These are phyloP conservation scores for Thermothelomyces thermophilus DNA, from an alignment of 2,329 filamentous ascomycete species.

Conservation along the genomic window DNA sequence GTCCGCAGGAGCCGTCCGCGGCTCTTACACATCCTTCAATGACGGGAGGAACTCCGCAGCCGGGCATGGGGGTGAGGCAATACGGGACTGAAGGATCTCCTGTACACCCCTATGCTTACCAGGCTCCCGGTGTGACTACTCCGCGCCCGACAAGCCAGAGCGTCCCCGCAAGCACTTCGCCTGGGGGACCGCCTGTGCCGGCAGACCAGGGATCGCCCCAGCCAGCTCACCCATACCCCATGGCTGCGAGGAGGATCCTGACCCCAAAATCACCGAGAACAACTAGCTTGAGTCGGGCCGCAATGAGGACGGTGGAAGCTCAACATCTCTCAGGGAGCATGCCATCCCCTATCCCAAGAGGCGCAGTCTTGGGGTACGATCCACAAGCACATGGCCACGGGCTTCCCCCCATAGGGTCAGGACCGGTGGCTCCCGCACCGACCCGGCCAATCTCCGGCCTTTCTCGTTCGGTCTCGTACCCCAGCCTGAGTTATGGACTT, in stretches of 20 bases:
- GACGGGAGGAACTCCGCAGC: constrained; percentile 20
- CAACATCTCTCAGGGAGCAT: constrained; percentile 25
- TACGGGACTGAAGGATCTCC: constrained; percentile 24
- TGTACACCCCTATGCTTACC: constrained; percentile 22
- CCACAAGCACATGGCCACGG: constrained; percentile 19
- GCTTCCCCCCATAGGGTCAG: constrained; percentile 21
- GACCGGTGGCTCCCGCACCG: constrained; percentile 8
- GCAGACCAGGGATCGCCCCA: constrained; percentile 30
- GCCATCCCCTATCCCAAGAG: constrained; percentile 22
- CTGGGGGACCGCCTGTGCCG: constrained; percentile 25
- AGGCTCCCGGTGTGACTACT: constrained; percentile 27
- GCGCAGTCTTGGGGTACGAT: constrained; percentile 18
- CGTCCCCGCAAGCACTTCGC: constrained; percentile 12
- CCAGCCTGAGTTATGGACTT: constrained; percentile 25
- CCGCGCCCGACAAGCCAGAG: constrained; percentile 28
- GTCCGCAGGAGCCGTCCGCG: constrained; percentile 22
- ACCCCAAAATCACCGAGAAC: constrained; percentile 54
- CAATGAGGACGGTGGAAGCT: constrained; percentile 27
- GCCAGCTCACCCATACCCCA: constrained; percentile 27
- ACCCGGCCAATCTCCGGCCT: constrained; percentile 23
- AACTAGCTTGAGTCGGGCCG: constrained; percentile 39
- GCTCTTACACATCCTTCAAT: constrained; percentile 19
- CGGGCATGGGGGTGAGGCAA: constrained; percentile 21
- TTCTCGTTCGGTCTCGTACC: constrained; percentile 34
- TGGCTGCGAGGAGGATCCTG: constrained; percentile 42